Conservation (phyloP, 768 basidiomycete species). For the Trametes punicea region DNA sequence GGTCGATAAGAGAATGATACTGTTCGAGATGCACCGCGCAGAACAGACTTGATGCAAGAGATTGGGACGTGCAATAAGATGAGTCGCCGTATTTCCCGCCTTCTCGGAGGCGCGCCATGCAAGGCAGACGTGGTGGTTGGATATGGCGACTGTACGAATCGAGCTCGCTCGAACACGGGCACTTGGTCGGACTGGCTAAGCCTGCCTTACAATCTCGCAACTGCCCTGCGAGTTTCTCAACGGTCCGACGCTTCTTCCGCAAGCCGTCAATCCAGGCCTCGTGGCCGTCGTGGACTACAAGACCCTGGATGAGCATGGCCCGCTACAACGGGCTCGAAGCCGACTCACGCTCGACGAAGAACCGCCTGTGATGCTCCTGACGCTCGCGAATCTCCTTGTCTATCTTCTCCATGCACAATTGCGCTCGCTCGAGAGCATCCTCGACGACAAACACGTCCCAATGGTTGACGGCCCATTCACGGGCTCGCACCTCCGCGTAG, state of each 20-base stretch:
- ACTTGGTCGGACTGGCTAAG: neutral
- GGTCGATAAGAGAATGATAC: neutral
- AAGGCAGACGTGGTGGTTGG: neutral
- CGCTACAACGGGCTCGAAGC: neutral
- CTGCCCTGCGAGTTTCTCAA: neutral
- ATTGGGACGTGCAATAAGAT: neutral
- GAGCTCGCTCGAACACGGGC: neutral
- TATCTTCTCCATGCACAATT: neutral
- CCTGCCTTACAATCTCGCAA: neutral
- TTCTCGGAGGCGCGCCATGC: neutral
- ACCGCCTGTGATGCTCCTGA: neutral
- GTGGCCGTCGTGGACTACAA: neutral
- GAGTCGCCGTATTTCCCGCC: neutral
- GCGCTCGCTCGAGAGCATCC: neutral
- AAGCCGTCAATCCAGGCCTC: neutral
- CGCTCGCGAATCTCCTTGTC: neutral
- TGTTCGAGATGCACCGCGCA: neutral
- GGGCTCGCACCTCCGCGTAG: neutral
- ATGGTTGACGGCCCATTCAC: neutral
- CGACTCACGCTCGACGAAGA: neutral
- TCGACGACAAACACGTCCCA: neutral
- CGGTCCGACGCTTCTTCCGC: neutral
- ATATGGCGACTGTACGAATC: neutral
- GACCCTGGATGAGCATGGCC: neutral
- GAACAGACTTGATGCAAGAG: neutral